Percentiles rank a stretch among this genome's conserved stretches.
Conservation (phyloP, 1,284 basidiomycete genomes). For the Farysia itapuensis region DNA sequence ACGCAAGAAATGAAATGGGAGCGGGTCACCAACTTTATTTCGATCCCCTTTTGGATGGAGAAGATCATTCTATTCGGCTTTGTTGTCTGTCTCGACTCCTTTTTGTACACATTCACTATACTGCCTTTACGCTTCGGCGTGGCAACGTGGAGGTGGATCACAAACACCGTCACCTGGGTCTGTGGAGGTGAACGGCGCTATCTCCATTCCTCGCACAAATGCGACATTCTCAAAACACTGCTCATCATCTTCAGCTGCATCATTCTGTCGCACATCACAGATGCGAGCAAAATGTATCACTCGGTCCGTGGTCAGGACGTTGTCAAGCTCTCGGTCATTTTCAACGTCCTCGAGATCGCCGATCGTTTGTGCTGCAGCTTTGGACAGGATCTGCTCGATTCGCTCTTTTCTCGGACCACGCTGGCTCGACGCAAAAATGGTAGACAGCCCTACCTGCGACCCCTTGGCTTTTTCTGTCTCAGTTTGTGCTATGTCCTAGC, state of each 20-base stretch:
- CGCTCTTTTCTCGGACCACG: slow-evolving; percentile 89
- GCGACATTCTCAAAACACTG: slow-evolving; percentile 79
- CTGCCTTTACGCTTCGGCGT: slow-evolving; percentile 75
- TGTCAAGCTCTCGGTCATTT: slow-evolving; percentile 96
- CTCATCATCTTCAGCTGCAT: slow-evolving; percentile 76
- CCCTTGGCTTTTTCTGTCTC: slow-evolving; percentile 81
- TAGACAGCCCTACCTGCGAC: slow-evolving; percentile 66
- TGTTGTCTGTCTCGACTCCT: slow-evolving; percentile 91
- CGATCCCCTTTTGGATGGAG: slow-evolving; percentile 88
- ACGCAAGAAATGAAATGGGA: slow-evolving; percentile 95
- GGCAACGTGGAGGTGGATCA: slow-evolving; percentile 46
- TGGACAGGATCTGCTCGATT: slow-evolving; percentile 95
- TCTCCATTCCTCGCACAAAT: slow-evolving; percentile 72
- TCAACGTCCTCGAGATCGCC: slow-evolving; percentile 83
- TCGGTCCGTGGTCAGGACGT: slow-evolving; percentile 85
- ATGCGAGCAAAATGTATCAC: slow-evolving; percentile 98
- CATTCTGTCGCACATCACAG: slow-evolving; percentile 79
- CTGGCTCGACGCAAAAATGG: slow-evolving; percentile 67
- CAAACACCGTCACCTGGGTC: slow-evolving; percentile 40
- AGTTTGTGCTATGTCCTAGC: slow-evolving; percentile 75
- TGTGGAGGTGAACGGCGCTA: slow-evolving; percentile 35
- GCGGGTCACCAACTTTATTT: slow-evolving; percentile 94
- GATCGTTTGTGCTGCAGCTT: slow-evolving; percentile 94
- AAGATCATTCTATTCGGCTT: slow-evolving; percentile 95
- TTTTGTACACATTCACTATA: slow-evolving; percentile 97